A percentile compares a stretch with the other conserved stretches of the same genome.
Conservation (phyloP, 306 rosid genomes). For the Castanea sativa region DNA sequence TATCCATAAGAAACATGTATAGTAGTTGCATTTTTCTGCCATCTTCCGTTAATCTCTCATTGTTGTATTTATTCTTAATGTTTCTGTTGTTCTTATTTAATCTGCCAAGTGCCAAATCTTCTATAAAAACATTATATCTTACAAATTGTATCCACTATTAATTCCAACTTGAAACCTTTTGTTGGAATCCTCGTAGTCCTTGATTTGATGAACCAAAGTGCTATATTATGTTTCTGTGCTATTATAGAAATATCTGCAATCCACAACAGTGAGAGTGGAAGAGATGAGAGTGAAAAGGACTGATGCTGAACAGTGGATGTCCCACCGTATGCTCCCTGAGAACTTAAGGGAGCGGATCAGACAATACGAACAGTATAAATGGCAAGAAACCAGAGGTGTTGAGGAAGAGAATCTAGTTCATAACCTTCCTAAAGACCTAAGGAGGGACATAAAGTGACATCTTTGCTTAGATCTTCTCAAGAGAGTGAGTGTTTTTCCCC, state of each 20-base stretch:
- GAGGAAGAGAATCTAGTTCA: slow-evolving; percentile 65
- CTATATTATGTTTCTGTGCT: neutral
- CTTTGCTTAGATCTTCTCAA: slow-evolving; percentile 68
- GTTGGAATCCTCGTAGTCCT: neutral
- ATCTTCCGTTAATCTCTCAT: neutral
- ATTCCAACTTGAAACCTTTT: neutral
- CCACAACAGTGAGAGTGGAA: slow-evolving; percentile 77
- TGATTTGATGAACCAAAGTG: neutral
- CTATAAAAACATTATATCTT: neutral
- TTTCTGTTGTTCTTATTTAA: neutral
- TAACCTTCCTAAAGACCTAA: slow-evolving; percentile 85
- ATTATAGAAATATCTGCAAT: slow-evolving; percentile 76
- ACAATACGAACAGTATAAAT: slow-evolving; percentile 76
- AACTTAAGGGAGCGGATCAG: slow-evolving; percentile 62
- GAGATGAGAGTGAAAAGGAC: slow-evolving; percentile 76
- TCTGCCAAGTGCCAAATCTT: neutral
- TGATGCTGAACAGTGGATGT: slow-evolving; percentile 94
- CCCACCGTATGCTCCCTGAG: slow-evolving; percentile 83
- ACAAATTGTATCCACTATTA: neutral
- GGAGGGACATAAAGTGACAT: slow-evolving; percentile 83
- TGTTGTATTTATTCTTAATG: neutral
- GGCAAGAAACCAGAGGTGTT: slow-evolving; percentile 93
- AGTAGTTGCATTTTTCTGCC: neutral
- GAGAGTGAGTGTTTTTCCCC: slow-evolving; percentile 49
- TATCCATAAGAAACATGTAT: neutral